Evolutionary conservation across 2,329 filamentous ascomycete genomes (phyloP).

Genomic region (Cytospora piceicola): DNA sequence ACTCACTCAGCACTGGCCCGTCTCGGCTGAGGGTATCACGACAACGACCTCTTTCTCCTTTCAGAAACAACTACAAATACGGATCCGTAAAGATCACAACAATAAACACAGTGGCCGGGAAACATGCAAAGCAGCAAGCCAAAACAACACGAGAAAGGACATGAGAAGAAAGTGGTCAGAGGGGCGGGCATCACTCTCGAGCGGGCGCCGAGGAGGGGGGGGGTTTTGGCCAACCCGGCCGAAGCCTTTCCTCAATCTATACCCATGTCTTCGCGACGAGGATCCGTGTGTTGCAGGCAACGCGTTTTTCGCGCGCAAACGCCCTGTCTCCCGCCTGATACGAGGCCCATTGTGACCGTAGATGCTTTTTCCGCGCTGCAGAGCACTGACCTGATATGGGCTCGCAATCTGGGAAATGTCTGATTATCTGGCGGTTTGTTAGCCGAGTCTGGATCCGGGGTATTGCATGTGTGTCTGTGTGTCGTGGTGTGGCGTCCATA

Average conservation of each 20-base stretch:
- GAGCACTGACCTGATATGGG: neutral
- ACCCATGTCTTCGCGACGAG: neutral
- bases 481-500: neutral
- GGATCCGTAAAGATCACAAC: neutral
- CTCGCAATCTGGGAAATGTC: neutral
- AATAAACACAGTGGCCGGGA: neutral
- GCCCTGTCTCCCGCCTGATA: neutral
- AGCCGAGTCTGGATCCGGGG: neutral
- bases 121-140: neutral
- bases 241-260: neutral
- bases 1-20: neutral
- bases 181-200: neutral
- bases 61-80: neutral
- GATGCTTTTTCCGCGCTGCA: neutral
- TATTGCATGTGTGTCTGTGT: neutral
- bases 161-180: no score
- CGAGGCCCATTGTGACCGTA: neutral
- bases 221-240: no score
- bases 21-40: neutral
- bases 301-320: neutral
- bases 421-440: neutral
- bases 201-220: no score
- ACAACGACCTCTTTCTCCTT: neutral
- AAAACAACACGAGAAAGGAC: no score
- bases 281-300: neutral